Evolutionary conservation across 148 eudicot genomes (phyloP).

Genomic region (Dysphania ambrosioides): DNA sequence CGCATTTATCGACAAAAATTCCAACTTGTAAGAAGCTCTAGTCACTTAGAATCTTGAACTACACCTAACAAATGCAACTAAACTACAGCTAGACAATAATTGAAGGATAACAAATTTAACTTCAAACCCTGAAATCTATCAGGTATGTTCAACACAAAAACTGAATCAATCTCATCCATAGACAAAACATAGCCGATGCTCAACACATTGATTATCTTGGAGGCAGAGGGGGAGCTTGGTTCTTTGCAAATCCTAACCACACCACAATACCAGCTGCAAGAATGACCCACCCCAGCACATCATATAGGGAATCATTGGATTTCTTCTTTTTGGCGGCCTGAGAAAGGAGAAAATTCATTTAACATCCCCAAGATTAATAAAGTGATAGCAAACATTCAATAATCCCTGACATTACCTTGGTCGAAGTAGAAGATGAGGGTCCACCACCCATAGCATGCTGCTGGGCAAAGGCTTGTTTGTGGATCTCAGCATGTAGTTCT

Average conservation of each 20-base stretch:
- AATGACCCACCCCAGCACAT: slow-evolving; percentile 45
- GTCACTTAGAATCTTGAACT: neutral
- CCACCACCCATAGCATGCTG: slow-evolving; percentile 16
- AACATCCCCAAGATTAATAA: too few species aligned
- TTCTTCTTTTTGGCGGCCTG: slow-evolving; percentile 43
- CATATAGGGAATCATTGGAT: slow-evolving; percentile 36
- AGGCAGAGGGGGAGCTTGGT: slow-evolving; percentile 69
- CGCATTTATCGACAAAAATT: slow-evolving; percentile 1
- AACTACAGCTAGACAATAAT: neutral
- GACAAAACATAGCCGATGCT: slow-evolving; percentile 7
- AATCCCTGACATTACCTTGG: slow-evolving; percentile 23
- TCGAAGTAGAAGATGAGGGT: slow-evolving; percentile 24
- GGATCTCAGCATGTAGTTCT: slow-evolving; percentile 40
- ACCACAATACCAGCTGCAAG: slow-evolving; percentile 76
- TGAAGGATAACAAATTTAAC: neutral
- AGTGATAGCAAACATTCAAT: neutral
- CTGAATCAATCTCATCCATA: slow-evolving; percentile 9
- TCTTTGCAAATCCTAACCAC: slow-evolving; percentile 73
- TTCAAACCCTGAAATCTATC: slow-evolving; percentile 9
- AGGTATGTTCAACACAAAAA: neutral
- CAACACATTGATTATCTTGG: slow-evolving; percentile 38
- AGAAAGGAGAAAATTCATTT: neutral
- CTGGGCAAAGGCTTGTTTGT: slow-evolving; percentile 21
- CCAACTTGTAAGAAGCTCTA: neutral
- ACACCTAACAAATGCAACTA: slow-evolving; percentile 11